These are phyloP conservation scores for carrot (Daucus carota) DNA, from an alignment of 129 eudicot species.

Conservation along the genomic window DH1_v3.0 NC_030383.2:54403001-54403500, in stretches of 20 bases:
- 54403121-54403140: conserved; percentile 10
- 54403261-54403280: neutral
- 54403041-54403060: conserved; percentile 98
- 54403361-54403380: conserved; percentile 22
- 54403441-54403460: conserved; percentile 21
- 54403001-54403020: conserved; percentile 80
- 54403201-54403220: conserved; percentile 26
- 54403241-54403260: neutral
- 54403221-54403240: neutral
- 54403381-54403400: conserved; percentile 43
- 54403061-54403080: conserved; percentile 71
- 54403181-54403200: conserved; percentile 11
- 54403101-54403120: conserved; percentile 28
- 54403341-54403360: conserved; percentile 27
- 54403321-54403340: conserved; percentile 27
- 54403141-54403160: conserved; percentile 23
- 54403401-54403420: conserved; percentile 79
- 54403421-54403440: conserved; percentile 18
- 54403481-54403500: conserved; percentile 16
- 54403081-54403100: conserved; percentile 89
- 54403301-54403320: conserved; percentile 29
- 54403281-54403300: conserved; percentile 51
- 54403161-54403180: conserved; percentile 21
- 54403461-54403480: conserved; percentile 35
- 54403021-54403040: conserved; percentile 95